Conservation (phyloP, 2,329 filamentous ascomycete genomes). For the Ascomycota sp. region DNA sequence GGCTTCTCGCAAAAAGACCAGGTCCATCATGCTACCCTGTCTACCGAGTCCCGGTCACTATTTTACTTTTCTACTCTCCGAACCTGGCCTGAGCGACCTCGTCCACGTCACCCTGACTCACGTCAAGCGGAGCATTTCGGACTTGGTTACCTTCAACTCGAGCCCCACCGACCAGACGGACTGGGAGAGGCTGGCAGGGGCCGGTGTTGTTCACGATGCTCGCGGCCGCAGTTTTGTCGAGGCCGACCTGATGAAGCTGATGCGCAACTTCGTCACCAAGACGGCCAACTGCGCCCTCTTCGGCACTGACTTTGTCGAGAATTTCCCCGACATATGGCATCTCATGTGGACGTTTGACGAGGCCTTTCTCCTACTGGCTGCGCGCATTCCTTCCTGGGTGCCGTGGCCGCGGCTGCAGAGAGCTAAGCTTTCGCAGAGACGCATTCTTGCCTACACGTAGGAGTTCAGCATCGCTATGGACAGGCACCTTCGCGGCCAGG, state of each 20-base stretch:
- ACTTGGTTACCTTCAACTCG: constrained; percentile 18
- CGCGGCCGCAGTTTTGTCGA: constrained; percentile 11
- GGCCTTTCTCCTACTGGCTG: constrained; percentile 11
- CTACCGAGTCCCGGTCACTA: constrained; percentile 9
- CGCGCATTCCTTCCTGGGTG: constrained; percentile 12
- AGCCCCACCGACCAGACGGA: constrained; percentile 16
- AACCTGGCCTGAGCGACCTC: constrained; percentile 8
- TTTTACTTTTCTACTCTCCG: constrained; percentile 9
- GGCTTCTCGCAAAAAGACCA: constrained; percentile 10
- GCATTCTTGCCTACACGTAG: constrained; percentile 9
- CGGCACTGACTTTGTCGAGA: constrained; percentile 20
- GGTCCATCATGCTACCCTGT: constrained; percentile 11
- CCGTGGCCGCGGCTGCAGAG: constrained; percentile 13
- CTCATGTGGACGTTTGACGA: constrained; percentile 17
- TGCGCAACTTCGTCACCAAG: constrained; percentile 15
- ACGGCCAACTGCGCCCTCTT: constrained; percentile 15
- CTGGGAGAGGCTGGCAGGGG: constrained; percentile 16
- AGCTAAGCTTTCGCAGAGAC: constrained; percentile 10
- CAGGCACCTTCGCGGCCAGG: constrained; percentile 11
- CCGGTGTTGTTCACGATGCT: constrained; percentile 10
- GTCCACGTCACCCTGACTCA: constrained; percentile 4
- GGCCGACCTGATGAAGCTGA: constrained; percentile 13
- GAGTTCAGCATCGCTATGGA: constrained; percentile 17
- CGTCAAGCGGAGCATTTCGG: constrained; percentile 11
- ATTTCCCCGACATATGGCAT: constrained; percentile 17